Evolutionary conservation across 2,329 filamentous ascomycete genomes (phyloP), one percentile per base, ranked within the genome.

Genomic region (Exophiala sp.): DNA sequence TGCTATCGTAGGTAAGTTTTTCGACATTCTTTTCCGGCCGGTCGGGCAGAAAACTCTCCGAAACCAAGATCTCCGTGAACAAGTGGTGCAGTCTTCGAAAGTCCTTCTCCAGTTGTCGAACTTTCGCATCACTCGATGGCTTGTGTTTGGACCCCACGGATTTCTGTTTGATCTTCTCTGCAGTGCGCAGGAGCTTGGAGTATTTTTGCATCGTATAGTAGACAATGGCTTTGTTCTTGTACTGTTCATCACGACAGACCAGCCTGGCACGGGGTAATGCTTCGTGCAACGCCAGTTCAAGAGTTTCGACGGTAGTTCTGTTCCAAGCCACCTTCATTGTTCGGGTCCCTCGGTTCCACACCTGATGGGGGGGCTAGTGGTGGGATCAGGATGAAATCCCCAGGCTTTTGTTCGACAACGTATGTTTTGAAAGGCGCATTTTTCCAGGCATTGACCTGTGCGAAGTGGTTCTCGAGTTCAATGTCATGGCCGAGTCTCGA

Each of bases 261-360:
- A 96, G 80, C 10, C 89, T 81, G 8, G 90, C 88, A 60, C 89
- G 88, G 0, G 90, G 89, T 2, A 98, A 75, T 0, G 91, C 89
- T 70, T 97, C 93, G 52, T 82, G 78, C 16, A 97, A 68, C 0
- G 91, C 93, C 66, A 94, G 74, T 57, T 91, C 85, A 2, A 98
- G 76, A 0, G 93, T 97, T 63, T 97, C 89, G 1, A 86, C 85
- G 0, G 90, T 96, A 0, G 88, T 96, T 21, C 93, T 80, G 66
- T 98, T 98, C 93, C 93, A 98, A 0, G 93, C 93, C 6, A 95
- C 89, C 66, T 98, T 98, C 79, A 97, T 88, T 0, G 93, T 98
- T 38, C 90, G 78, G 1, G 91, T 96, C 16, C 93, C 93, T 42
- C 91, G 81, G 64, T 98, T 98, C 93, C 93, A 98, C 8, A 98